Percentiles rank a stretch among this genome's conserved stretches.
These are phyloP conservation scores for Ramicandelaber brevisporus DNA, from an alignment of 192 early-diverging fungal species.

Conservation along the genomic window DNA sequence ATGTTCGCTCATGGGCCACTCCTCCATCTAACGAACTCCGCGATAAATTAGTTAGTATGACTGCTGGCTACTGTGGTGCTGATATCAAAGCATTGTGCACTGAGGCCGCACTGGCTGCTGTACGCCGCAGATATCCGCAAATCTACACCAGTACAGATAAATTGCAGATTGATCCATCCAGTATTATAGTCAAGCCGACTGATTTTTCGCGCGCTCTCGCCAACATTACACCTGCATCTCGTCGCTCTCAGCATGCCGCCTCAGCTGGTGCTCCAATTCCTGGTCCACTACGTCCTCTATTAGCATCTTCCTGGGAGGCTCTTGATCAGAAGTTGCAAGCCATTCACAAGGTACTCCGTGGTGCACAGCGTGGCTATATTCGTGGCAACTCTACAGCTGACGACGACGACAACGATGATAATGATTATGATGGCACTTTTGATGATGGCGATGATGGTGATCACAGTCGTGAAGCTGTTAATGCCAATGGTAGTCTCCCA, in stretches of 20 bases:
- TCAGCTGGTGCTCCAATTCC: conserved; percentile 3
- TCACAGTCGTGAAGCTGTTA: no score
- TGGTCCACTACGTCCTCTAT: conserved; percentile 1
- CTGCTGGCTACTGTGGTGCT: conserved; percentile 40
- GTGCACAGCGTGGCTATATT: no score
- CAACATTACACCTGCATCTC: neutral
- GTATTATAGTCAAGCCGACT: conserved; percentile 20
- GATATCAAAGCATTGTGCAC: conserved; percentile 43
- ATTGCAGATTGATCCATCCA: conserved; percentile 16
- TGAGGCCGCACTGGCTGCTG: conserved; percentile 39
- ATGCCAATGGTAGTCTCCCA: no score
- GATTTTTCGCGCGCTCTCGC: conserved; percentile 27
- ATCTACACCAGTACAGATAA: conserved; percentile 32
- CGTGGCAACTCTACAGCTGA: no score
- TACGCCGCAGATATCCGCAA: conserved; percentile 37
- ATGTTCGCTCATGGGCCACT: conserved; percentile 23
- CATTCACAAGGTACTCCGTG: neutral
- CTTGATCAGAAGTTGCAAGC: conserved; percentile 2
- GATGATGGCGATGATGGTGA: no score
- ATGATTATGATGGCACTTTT: no score
- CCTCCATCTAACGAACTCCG: conserved; percentile 16
- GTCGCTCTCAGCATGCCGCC: neutral
- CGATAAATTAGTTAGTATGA: conserved; percentile 20
- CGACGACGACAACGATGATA: no score
- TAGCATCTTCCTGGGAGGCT: conserved; percentile 6